phyloP scores from a whole-genome alignment of 2,329 filamentous ascomycete genomes.

The Ophiostoma ips region DNA sequence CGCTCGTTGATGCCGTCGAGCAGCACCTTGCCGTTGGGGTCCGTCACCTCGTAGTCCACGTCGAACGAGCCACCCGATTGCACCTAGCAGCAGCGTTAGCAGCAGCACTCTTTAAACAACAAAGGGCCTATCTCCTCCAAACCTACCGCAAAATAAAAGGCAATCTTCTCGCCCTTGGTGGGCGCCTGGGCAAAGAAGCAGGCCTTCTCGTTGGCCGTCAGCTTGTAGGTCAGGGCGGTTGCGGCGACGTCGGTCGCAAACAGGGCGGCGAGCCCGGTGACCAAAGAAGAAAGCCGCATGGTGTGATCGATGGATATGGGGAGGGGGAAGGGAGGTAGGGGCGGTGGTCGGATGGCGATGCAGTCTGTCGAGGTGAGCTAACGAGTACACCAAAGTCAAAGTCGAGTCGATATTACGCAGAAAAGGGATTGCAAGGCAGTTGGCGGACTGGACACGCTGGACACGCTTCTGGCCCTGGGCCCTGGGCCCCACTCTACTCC shows the following conservation, averaged over 20 bases:
- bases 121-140: too few relatives aligned
- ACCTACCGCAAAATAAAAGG: slow-evolving; percentile 94
- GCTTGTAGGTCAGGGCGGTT: slow-evolving; percentile 88
- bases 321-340: background rate
- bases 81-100: slow-evolving; percentile 40
- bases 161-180: slow-evolving; percentile 71
- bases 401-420: background rate
- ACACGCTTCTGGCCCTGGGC: slow-evolving; percentile 1
- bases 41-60: slow-evolving; percentile 80
- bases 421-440: slow-evolving; percentile 10
- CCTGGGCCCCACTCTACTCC: background rate
- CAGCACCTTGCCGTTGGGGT: slow-evolving; percentile 67
- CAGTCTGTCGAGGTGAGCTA: background rate
- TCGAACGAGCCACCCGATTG: slow-evolving; percentile 98
- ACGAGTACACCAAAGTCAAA: background rate
- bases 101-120: background rate
- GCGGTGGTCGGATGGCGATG: slow-evolving; percentile 1
- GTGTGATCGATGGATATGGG: slow-evolving; percentile 15
- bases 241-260: slow-evolving; percentile 59
- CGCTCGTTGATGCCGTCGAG: slow-evolving; percentile 80
- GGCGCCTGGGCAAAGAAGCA: slow-evolving; percentile 84
- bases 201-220: slow-evolving; percentile 80
- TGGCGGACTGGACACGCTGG: slow-evolving; percentile 12
- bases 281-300: slow-evolving; percentile 53
- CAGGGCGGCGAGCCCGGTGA: slow-evolving; percentile 57